Evolutionary conservation across 2,329 filamentous ascomycete species (phyloP).

Genomic region (Herpotrichia juniperi): DNA sequence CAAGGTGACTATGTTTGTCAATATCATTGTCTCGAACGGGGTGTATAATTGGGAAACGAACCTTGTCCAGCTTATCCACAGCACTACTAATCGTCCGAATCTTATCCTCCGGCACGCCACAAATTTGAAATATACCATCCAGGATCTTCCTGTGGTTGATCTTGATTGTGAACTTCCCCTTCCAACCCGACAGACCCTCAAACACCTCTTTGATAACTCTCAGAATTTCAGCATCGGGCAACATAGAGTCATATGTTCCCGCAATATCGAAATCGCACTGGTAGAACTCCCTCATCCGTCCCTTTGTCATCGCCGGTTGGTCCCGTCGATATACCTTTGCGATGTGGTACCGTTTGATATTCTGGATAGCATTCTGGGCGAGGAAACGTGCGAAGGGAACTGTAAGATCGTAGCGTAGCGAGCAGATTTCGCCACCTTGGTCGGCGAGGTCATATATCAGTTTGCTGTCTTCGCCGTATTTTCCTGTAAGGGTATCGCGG

Average conservation of each 20-base stretch:
- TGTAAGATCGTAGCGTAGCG: slow-evolving; percentile 82
- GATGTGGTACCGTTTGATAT: slow-evolving; percentile 91
- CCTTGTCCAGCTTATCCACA: slow-evolving; percentile 95
- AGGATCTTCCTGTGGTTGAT: slow-evolving; percentile 94
- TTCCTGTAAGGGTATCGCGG: slow-evolving; percentile 80
- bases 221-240: slow-evolving; percentile 87
- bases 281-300: slow-evolving; percentile 92
- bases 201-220: slow-evolving; percentile 87
- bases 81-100: slow-evolving; percentile 89
- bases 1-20: slow-evolving; percentile 63
- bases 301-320: slow-evolving; percentile 78
- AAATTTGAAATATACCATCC: slow-evolving; percentile 89
- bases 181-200: slow-evolving; percentile 72
- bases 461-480: slow-evolving; percentile 90
- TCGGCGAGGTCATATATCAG: slow-evolving; percentile 88
- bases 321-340: slow-evolving; percentile 86
- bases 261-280: slow-evolving; percentile 97
- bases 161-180: slow-evolving; percentile 82
- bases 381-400: slow-evolving; percentile 90
- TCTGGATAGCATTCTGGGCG: slow-evolving; percentile 83
- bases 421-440: slow-evolving; percentile 82
- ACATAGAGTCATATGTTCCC: slow-evolving; percentile 82
- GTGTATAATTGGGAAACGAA: slow-evolving; percentile 34
- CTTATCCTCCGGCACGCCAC: slow-evolving; percentile 85
- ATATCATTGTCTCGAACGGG: background rate